These are phyloP conservation scores for Phytophthora ramorum DNA, from an alignment of 352 stramenopile genomes.

Conservation along the genomic window DNA sequence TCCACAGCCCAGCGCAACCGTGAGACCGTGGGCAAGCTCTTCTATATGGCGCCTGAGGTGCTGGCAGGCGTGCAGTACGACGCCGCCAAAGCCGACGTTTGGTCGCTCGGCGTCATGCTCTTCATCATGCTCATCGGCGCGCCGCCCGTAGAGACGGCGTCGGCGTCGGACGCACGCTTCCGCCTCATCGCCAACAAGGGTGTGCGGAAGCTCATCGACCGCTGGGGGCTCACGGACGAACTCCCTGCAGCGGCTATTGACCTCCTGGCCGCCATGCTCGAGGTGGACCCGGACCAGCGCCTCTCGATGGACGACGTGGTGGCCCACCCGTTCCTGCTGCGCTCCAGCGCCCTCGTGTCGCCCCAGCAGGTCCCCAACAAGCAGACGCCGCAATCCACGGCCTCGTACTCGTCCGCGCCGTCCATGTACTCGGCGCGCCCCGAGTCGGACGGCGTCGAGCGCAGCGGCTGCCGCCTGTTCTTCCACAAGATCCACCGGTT, in stretches of 20 bases:
- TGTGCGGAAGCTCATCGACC: conserved; percentile 65
- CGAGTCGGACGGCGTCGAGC: conserved; percentile 34
- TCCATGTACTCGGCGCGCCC: conserved; percentile 39
- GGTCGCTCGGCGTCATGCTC: conserved; percentile 87
- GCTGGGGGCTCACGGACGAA: conserved; percentile 70
- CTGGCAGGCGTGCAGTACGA: conserved; percentile 69
- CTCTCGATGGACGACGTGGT: conserved; percentile 71
- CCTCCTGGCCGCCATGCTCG: conserved; percentile 67
- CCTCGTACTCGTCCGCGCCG: conserved; percentile 27
- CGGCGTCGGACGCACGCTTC: conserved; percentile 64
- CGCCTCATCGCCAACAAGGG: conserved; percentile 67
- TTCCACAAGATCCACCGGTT: conserved; percentile 56
- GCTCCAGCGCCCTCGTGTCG: conserved; percentile 22
- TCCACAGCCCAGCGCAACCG: conserved; percentile 46
- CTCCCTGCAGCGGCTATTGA: conserved; percentile 63
- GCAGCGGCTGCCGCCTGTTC: conserved; percentile 38
- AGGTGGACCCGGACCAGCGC: conserved; percentile 61
- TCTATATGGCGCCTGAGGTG: conserved; percentile 89
- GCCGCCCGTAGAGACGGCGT: conserved; percentile 69
- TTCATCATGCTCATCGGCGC: conserved; percentile 85
- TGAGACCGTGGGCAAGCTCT: conserved; percentile 84
- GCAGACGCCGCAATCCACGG: conserved; percentile 23
- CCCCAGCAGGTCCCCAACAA: conserved; percentile 26
- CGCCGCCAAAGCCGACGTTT: conserved; percentile 82
- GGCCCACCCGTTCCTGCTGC: conserved; percentile 63